Evolutionary conservation across 345 rosid genomes (phyloP).

Genomic region (Theobroma cacao): DNA sequence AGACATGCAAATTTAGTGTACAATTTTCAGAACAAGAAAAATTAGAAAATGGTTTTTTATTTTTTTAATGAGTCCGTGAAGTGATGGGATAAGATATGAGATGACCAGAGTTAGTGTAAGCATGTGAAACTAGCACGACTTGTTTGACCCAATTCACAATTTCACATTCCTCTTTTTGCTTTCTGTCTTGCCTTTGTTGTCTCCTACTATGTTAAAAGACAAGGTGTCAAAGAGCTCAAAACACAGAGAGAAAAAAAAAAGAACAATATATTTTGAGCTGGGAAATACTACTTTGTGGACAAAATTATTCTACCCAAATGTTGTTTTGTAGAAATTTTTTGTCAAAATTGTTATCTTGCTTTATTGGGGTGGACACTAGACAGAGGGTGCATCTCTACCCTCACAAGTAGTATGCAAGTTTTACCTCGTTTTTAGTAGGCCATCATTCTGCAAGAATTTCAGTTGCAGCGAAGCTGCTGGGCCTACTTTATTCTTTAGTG

Average conservation of each 20-base stretch:
- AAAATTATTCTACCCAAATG: background rate
- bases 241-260: background rate
- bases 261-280: background rate
- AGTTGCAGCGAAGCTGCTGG: background rate
- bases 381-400: too few species aligned
- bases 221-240: background rate
- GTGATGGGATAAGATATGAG: background rate
- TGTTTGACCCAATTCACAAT: background rate
- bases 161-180: background rate
- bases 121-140: conserved; percentile 8
- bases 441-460: background rate
- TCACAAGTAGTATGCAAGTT: background rate
- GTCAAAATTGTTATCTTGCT: conserved; percentile 2
- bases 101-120: background rate
- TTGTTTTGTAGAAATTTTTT: background rate
- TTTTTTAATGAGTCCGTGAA: background rate
- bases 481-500: background rate
- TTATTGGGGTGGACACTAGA: too few species aligned
- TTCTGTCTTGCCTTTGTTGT: background rate
- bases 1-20: background rate
- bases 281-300: background rate
- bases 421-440: background rate
- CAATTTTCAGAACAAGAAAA: background rate
- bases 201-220: background rate
- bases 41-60: background rate